Evolutionary conservation across 2,329 filamentous ascomycete genomes (phyloP).

Genomic region (Aspergillus proliferans): DNA sequence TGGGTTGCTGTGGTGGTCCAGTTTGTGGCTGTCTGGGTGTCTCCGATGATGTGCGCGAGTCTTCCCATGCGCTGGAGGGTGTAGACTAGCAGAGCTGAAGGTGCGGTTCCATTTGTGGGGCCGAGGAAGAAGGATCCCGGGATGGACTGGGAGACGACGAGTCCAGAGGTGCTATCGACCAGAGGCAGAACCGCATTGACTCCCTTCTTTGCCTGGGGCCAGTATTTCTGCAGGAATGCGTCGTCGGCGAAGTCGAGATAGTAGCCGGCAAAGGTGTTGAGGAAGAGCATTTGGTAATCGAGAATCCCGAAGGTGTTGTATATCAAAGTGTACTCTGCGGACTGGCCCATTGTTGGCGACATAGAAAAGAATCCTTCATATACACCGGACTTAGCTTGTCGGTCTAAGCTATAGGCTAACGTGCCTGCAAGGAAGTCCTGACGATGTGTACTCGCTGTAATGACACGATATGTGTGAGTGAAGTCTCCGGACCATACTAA

Average conservation of each 20-base stretch:
- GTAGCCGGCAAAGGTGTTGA: constrained; percentile 17
- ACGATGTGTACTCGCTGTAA: constrained; percentile 10
- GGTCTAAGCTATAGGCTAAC: constrained; percentile 8
- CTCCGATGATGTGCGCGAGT: constrained; percentile 5
- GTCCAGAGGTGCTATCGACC: constrained; percentile 2
- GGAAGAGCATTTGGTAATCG: constrained; percentile 16
- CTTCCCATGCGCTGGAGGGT: constrained; percentile 7
- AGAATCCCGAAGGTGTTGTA: constrained; percentile 7
- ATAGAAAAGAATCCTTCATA: constrained; percentile 7
- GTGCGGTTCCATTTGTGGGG: constrained; percentile 9
- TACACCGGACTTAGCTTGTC: constrained; percentile 6
- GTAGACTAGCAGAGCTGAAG: constrained; percentile 7
- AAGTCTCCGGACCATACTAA: constrained; percentile 25
- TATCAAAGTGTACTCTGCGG: constrained; percentile 5
- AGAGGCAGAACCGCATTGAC: not conserved
- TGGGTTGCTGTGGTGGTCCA: not conserved
- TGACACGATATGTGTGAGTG: constrained; percentile 12
- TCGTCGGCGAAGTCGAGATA: constrained; percentile 26
- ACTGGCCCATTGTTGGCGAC: constrained; percentile 8
- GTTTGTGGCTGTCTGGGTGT: constrained; percentile 1
- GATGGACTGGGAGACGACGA: not conserved
- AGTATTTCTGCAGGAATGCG: constrained; percentile 27
- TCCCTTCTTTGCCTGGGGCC: not conserved
- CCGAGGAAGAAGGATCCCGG: constrained; percentile 14
- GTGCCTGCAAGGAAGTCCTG: constrained; percentile 8